Evolutionary conservation across 345 rosid genomes (phyloP).

Genomic region (Cardamine chenopodiifolia): DNA sequence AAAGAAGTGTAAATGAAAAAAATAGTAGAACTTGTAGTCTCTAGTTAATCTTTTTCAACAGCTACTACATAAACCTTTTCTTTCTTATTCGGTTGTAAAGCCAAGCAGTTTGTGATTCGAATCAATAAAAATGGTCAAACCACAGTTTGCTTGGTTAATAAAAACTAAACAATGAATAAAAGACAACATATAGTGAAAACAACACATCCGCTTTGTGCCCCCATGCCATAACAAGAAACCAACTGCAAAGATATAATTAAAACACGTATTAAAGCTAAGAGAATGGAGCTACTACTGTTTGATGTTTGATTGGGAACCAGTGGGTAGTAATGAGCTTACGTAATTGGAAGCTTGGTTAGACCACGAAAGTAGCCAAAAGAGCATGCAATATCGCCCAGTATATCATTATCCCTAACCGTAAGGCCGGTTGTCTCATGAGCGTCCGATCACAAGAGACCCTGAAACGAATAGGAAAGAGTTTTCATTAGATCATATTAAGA

Average conservation of each 20-base stretch:
- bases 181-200: neutral
- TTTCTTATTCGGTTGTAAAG: conserved; percentile 9
- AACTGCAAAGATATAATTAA: conserved; percentile 7
- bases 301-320: neutral
- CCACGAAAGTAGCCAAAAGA: conserved; percentile 65
- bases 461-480: neutral
- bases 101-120: conserved; percentile 39
- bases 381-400: conserved; percentile 93
- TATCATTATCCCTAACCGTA: conserved; percentile 78
- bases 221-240: conserved; percentile 1
- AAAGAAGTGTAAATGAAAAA: neutral
- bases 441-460: conserved; percentile 99
- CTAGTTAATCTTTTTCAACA: neutral
- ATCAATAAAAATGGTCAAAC: conserved; percentile 34
- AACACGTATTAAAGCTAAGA: neutral
- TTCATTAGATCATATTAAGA: neutral
- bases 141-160: conserved; percentile 38
- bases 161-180: conserved; percentile 34
- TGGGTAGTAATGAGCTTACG: conserved; percentile 23
- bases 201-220: conserved; percentile 20
- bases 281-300: neutral
- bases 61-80: conserved; percentile 6
- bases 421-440: conserved; percentile 86
- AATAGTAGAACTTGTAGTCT: neutral
- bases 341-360: conserved; percentile 47